Evolutionary conservation across 1,284 basidiomycete species (phyloP), one percentile per base, ranked within the genome.

Genomic region (Volvariella surrecta): DNA sequence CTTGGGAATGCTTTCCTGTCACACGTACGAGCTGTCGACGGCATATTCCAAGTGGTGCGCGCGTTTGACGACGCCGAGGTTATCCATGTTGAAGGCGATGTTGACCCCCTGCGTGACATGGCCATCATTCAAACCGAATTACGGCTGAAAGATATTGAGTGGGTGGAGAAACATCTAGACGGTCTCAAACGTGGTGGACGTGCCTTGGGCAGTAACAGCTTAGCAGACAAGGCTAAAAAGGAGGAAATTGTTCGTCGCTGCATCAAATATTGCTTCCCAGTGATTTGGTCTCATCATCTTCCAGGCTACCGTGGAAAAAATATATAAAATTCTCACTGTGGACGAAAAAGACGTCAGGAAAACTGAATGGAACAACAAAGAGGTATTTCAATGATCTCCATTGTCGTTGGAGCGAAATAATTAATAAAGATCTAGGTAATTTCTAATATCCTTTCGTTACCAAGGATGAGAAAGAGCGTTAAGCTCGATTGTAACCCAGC

Each of bases 61-160:
- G 93, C 94, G 4, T 99, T 99, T 61, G 95, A 98, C 60, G 96
- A 99, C 58, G 88, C 92, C 30, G 96, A 99, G 60, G 93, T 99
- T 60, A 98, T 91, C 54, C 96, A 99, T 66, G 96, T 99, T 55
- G 96, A 99, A 66, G 96, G 96, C 43, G 96, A 99, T 53, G 93
- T 99, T 47, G 76, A 99, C 67, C 96, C 96, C 16, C 55, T 89
- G 43, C 85, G 96, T 50, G 96, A 99, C 65, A 98, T 99, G 95
- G 84, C 91, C 53, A 97, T 98, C 59, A 99, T 99, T 61, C 85
- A 86, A 52, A 96, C 82, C 24, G 93, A 97, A 64, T 70, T 97
- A 31, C 75, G 94, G 40, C 68, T 99, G 45, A 99, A 99, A 70
- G 96, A 99, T 63, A 96, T 96, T 52, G 96, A 99, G 59, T 99